phyloP scores from a whole-genome alignment of 148 eudicot species.

The Rhododendron simsii region DNA sequence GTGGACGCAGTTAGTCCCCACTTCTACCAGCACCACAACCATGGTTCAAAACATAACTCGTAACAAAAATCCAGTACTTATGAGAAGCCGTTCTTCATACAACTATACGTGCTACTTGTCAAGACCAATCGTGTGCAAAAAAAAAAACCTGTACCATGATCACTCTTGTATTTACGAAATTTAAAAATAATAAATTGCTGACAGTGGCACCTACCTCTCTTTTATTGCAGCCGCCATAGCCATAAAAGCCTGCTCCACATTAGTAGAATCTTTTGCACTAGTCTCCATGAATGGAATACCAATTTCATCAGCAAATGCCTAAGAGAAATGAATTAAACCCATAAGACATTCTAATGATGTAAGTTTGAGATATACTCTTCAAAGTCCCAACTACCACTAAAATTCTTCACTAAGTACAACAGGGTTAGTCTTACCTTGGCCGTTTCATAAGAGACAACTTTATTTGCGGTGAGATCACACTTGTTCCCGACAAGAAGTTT shows the following conservation, averaged over 20 bases:
- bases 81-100: not conserved
- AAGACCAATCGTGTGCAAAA: not conserved
- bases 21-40: not conserved
- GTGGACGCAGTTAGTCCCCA: not conserved
- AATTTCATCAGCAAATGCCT: slow-evolving; percentile 96
- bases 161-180: not conserved
- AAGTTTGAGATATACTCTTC: not conserved
- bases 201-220: slow-evolving; percentile 51
- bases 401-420: not conserved
- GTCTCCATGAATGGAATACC: slow-evolving; percentile 96
- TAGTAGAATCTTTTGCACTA: slow-evolving; percentile 88
- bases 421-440: slow-evolving; percentile 48
- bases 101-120: not conserved
- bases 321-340: not conserved
- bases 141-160: not conserved
- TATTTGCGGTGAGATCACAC: slow-evolving; percentile 76
- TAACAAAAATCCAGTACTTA: not conserved
- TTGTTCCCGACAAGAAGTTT: slow-evolving; percentile 91
- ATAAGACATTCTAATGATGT: not conserved
- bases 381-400: not conserved
- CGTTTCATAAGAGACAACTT: slow-evolving; percentile 67
- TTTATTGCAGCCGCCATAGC: slow-evolving; percentile 86
- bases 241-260: slow-evolving; percentile 94
- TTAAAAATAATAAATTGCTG: not conserved
- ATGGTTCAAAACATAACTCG: not conserved